Base-by-base conservation (phyloP, 768 basidiomycete species). In the Leccinellum rugosiceps region DNA sequence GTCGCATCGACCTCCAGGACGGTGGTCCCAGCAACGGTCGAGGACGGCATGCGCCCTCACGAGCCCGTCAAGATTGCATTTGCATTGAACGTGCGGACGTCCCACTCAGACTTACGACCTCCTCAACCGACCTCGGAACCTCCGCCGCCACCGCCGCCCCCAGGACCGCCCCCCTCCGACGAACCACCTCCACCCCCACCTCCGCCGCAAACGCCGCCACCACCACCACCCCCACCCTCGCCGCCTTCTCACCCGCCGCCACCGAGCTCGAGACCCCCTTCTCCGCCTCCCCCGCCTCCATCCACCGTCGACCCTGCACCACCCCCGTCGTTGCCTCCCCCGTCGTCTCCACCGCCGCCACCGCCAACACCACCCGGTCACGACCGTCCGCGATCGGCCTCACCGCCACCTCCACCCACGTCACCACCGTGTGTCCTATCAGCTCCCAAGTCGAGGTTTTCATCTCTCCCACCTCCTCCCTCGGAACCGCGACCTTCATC, bases 121-220 rank as follows among this genome's bases (percentile, higher is more conserved):
- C 73, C 76, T 1, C 70, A 73, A 10, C 72, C 77, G 6, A 72
- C 77, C 43, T 71, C 77, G 25, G 71, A 70, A 45, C 68, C 76
- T 3, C 74, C 75, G 0, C 77, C 77, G 0, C 74, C 75, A 0
- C 72, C 72, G 0, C 74, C 73, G 14, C 74, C 72, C 5, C 64
- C 64, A 19, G 63, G 68, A 58, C 65, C 71, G 10, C 68, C 69
- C 52, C 63, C 69, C 51, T 62, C 72, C 63, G 46, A 66, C 43
- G 59, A 63, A 14, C 65, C 69, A 2, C 64, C 67, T 3, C 65
- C 67, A 2, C 64, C 67, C 4, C 65, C 67, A 0, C 68, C 64
- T 0, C 65, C 70, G 1, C 63, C 68, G 30, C 70, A 63, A 1
- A 55, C 66, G 9, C 71, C 73, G 13, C 67, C 74, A 5, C 58